A percentile compares a stretch with the other conserved stretches of the same genome.
Conservation (phyloP, 768 basidiomycete genomes). For the Mrakia frigida region DNA sequence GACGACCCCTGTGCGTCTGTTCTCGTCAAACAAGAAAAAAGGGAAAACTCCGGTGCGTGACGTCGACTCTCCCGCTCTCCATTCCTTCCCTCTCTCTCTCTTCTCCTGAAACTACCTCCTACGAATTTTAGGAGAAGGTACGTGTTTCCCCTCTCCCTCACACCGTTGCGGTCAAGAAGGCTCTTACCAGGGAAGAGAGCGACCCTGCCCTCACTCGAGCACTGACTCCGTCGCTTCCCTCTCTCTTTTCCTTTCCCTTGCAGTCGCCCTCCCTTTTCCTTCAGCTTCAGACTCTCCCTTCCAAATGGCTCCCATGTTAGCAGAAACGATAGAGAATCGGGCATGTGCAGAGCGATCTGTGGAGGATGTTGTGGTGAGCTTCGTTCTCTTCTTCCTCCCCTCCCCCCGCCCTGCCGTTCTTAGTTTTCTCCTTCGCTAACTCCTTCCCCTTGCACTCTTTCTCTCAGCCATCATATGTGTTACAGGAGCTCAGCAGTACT, state of each 20-base stretch:
- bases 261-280: not conserved
- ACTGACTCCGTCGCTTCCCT: too few species aligned
- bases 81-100: not conserved
- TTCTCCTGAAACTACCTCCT: too few species aligned
- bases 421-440: not conserved
- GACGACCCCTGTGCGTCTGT: too few species aligned
- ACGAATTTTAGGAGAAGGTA: too few species aligned
- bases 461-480: not conserved
- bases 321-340: not conserved
- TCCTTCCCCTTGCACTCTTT: not conserved
- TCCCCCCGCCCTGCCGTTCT: not conserved
- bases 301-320: not conserved
- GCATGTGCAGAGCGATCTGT: not conserved
- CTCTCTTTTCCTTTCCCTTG: not conserved
- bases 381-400: not conserved
- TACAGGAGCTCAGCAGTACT: not conserved
- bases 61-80: not conserved
- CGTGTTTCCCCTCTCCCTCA: too few species aligned
- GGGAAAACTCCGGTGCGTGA: too few species aligned
- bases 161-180: too few species aligned
- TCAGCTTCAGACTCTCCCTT: not conserved
- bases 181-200: too few species aligned
- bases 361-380: not conserved
- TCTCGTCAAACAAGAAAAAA: too few species aligned
- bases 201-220: too few species aligned